Evolutionary conservation across 2,329 filamentous ascomycete genomes (phyloP), one percentile per base, ranked within the genome.

Genomic region (Neobulgaria alba): DNA sequence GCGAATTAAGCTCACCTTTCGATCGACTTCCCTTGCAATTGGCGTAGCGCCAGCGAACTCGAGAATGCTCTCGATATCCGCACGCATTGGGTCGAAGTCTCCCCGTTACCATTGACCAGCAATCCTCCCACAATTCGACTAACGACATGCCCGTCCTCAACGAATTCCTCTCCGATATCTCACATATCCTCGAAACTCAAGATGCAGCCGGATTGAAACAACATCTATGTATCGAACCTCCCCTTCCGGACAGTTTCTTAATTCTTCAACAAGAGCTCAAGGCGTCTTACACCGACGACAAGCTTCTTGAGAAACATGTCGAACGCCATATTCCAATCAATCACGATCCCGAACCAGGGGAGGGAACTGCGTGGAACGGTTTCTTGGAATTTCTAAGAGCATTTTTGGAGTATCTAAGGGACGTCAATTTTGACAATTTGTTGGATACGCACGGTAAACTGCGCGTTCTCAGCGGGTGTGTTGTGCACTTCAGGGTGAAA

Each of bases 331-430:
- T 90, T 1, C 79, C 81, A 0, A 71, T 80, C 45, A 75, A 79
- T 5, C 73, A 81, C 38, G 72, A 82, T 31, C 72, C 77, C 2
- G 67, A 70, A 0, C 77, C 83, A 12, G 36, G 29, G 12, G 70
- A 75, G 47, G 78, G 73, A 31, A 73, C 80, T 5, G 70, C 73
- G 0, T 94, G 87, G 86, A 75, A 78, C 0, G 77, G 82, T 1
- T 87, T 95, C 58, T 69, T 82, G 36, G 73, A 77, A 2, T 93
- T 95, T 57, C 76, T 93, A 61, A 82, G 78, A 53, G 78, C 86
- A 36, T 95, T 93, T 56, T 69, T 95, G 49, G 68, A 74, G 33
- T 94, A 89, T 54, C 77, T 90, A 68, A 71, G 88, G 41, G 85
- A 93, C 55, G 79, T 90, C 21, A 73, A 93, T 54, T 79, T 84